Base-by-base conservation (phyloP, 2,329 filamentous ascomycete species). In the Bimuria novae-zelandiae region DNA sequence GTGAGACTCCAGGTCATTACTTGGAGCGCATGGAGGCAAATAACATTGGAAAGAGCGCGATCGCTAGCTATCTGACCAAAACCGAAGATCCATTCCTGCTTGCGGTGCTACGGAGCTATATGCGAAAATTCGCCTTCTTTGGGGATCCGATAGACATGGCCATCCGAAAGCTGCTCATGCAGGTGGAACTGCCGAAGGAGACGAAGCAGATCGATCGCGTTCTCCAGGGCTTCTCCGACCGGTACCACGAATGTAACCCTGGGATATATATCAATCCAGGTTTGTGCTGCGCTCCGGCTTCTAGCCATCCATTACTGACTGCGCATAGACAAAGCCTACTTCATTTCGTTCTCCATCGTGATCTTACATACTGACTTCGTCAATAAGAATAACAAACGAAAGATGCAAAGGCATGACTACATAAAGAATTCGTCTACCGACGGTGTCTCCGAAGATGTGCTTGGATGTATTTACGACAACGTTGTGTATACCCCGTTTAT, bases 371-470 rank as follows among this genome's bases (percentile, higher is more conserved):
- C 94, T 0, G 94, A 99, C 70, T 90, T 96, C n/a, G 97, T 97
- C 84, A 99, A 99, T 80, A 96, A 96, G 76, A 99, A 97, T 78
- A 97, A 97, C 78, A 97, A 97, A 77, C 85, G 94, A 74, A 99
- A 99, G 76, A 99, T 99, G 94, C 92, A 96, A 69, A 95, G 96
- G 70, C 78, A 83, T 0, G 94, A 97, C 68, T 99, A 99, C 74
- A 82, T 97, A 63, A 97, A 95, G 75, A 97, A 97, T 71, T 95
- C 92, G 0, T 87, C 86, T 19, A 92, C 90, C 3, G 92, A 97
- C 70, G 91, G 91, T 5, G 89, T 97, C 16, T 90, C 89, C 46
- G 90, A 95, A 61, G 93, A 97, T 60, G 89, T 97, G 36, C 80
- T 97, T 12, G 92, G 92, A 67, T 97, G 93, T 70, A 95, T 99